Evolutionary conservation across 108 stramenopile species (phyloP).

Genomic region (Phaeodactylum tricornutum): DNA sequence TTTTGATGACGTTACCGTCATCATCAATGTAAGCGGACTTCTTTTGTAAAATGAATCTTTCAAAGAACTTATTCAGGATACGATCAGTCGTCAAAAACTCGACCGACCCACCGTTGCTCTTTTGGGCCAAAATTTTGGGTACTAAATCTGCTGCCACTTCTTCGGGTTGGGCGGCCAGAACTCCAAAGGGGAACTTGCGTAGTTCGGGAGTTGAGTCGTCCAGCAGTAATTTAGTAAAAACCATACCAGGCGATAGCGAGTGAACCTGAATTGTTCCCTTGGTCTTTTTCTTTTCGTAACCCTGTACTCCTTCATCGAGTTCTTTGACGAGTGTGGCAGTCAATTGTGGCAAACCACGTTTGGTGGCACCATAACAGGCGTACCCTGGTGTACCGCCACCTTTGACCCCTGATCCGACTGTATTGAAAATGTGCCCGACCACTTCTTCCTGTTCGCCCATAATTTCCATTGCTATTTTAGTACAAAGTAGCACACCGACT

Average conservation of each 20-base stretch:
- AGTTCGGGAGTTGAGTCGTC: slow-evolving; percentile 88
- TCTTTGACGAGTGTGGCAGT: slow-evolving; percentile 79
- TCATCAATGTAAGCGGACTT: slow-evolving; percentile 90
- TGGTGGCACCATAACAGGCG: slow-evolving; percentile 86
- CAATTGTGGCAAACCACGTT: slow-evolving; percentile 85
- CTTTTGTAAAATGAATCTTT: slow-evolving; percentile 77
- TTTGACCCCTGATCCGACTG: slow-evolving; percentile 84
- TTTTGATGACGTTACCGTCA: slow-evolving; percentile 84
- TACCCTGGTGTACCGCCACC: slow-evolving; percentile 91
- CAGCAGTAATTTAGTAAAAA: slow-evolving; percentile 82
- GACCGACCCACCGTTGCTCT: slow-evolving; percentile 62
- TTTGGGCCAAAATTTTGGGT: slow-evolving; percentile 72
- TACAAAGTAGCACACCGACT: slow-evolving; percentile 73
- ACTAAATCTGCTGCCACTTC: slow-evolving; percentile 86
- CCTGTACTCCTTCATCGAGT: slow-evolving; percentile 82
- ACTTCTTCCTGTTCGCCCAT: slow-evolving; percentile 75
- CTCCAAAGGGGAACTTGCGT: slow-evolving; percentile 88
- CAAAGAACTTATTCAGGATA: slow-evolving; percentile 83
- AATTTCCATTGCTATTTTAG: slow-evolving; percentile 83
- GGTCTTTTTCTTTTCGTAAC: slow-evolving; percentile 65
- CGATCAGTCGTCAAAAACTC: slow-evolving; percentile 85
- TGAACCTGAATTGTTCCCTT: slow-evolving; percentile 77
- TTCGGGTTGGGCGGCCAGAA: slow-evolving; percentile 85
- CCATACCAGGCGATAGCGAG: slow-evolving; percentile 85
- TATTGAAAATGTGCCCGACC: slow-evolving; percentile 85